Evolutionary conservation across 306 rosid species (phyloP).

Genomic region (Trifolium pratense): DNA sequence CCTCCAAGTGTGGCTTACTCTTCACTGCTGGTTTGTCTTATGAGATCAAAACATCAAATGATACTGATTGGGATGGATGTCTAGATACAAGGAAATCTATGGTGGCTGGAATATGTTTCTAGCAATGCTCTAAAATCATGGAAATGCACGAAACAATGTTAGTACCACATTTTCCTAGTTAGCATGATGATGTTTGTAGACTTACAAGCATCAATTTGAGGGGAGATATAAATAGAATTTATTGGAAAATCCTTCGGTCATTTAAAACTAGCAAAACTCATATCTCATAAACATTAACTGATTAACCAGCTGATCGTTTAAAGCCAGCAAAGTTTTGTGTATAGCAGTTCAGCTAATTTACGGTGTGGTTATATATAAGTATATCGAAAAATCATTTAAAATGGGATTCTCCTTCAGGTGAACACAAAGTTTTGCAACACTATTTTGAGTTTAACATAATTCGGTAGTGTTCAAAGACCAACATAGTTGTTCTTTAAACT

Average conservation of each 20-base stretch:
- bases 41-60: too few species aligned
- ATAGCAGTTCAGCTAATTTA: not conserved
- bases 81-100: too few species aligned
- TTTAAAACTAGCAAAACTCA: not conserved
- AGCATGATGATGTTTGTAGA: not conserved
- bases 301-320: not conserved
- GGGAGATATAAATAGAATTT: not conserved
- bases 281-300: not conserved
- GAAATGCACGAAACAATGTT: not conserved
- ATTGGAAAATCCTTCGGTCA: not conserved
- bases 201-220: slow-evolving; percentile 4
- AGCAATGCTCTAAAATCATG: too few species aligned
- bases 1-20: too few species aligned
- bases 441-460: not conserved
- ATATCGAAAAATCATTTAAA: not conserved
- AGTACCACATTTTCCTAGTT: not conserved
- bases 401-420: not conserved
- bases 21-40: too few species aligned
- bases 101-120: too few species aligned
- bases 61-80: too few species aligned
- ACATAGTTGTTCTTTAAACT: slow-evolving; percentile 3
- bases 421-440: not conserved
- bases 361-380: not conserved
- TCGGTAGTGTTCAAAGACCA: slow-evolving; percentile 8
- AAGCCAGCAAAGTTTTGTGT: not conserved